These are phyloP conservation scores for Grosmannia huntii DNA, from an alignment of 2,329 filamentous ascomycete species.

Conservation along the genomic window DNA sequence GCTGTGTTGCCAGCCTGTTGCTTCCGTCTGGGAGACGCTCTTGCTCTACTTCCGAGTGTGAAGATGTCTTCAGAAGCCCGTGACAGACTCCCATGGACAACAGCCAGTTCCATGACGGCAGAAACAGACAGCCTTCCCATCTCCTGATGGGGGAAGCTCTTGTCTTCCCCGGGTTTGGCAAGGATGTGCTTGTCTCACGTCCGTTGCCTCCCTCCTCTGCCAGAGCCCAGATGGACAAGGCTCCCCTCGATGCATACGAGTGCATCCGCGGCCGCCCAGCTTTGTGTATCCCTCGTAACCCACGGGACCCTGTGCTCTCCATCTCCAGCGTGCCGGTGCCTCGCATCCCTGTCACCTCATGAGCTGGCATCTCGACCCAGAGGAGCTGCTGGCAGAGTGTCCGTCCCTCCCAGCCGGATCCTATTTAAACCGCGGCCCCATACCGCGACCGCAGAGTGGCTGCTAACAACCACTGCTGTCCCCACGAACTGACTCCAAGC, in stretches of 20 bases:
- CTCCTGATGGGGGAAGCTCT: not conserved
- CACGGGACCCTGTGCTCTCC: not conserved
- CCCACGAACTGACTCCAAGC: no score
- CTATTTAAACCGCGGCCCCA: not conserved
- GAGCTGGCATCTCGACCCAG: no score
- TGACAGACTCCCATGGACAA: no score
- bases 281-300: not conserved
- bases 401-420: not conserved
- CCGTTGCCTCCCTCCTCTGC: not conserved
- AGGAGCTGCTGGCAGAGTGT: not conserved
- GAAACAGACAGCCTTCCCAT: no score
- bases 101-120: no score
- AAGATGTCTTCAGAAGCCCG: no score
- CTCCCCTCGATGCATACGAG: not conserved
- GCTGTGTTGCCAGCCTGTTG: no score
- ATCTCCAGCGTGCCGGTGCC: not conserved
- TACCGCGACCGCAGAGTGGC: not conserved
- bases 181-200: not conserved
- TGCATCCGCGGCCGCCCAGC: not conserved
- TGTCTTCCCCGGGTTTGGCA: not conserved
- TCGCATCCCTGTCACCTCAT: not conserved
- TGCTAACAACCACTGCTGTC: no score
- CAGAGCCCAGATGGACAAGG: not conserved
- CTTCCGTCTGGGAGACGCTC: no score
- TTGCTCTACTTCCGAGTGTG: no score